Evolutionary conservation across 768 basidiomycete species (phyloP).

Genomic region (Pleurotus sapidus): DNA sequence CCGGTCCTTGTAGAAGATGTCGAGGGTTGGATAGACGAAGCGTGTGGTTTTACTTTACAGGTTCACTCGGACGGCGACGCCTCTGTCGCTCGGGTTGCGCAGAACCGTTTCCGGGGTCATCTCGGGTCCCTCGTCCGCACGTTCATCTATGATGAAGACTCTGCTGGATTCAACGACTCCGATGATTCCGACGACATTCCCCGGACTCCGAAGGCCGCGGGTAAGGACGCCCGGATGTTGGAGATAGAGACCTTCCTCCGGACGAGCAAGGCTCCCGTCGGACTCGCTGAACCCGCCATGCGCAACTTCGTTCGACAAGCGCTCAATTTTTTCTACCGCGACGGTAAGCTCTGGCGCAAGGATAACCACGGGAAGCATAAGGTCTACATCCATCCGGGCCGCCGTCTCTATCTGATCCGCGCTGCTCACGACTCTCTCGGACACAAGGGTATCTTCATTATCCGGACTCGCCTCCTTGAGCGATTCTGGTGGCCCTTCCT

Average conservation of each 20-base stretch:
- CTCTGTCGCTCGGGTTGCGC: not conserved
- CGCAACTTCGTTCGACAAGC: conserved; percentile 3
- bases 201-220: not conserved
- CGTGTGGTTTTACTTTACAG: not conserved
- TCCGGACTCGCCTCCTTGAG: conserved; percentile 13
- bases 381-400: conserved; percentile 9
- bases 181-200: not conserved
- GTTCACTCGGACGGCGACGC: not conserved
- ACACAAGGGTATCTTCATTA: conserved; percentile 24
- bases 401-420: conserved; percentile 13
- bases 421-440: conserved; percentile 24
- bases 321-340: conserved; percentile 13
- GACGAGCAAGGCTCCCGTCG: not conserved
- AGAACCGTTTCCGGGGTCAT: not conserved
- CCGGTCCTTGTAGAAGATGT: conserved; percentile 11
- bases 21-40: conserved; percentile 22
- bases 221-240: conserved; percentile 9
- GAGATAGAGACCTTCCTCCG: conserved; percentile 11
- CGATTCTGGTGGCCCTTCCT: conserved; percentile 21
- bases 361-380: conserved; percentile 16
- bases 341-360: conserved; percentile 16
- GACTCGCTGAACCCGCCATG: not conserved
- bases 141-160: not conserved
- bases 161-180: not conserved
- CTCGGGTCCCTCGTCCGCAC: not conserved